Evolutionary conservation across 108 stramenopile genomes (phyloP), one percentile per base, ranked within the genome.

Genomic region (Pseudonitzschia multistriata): DNA sequence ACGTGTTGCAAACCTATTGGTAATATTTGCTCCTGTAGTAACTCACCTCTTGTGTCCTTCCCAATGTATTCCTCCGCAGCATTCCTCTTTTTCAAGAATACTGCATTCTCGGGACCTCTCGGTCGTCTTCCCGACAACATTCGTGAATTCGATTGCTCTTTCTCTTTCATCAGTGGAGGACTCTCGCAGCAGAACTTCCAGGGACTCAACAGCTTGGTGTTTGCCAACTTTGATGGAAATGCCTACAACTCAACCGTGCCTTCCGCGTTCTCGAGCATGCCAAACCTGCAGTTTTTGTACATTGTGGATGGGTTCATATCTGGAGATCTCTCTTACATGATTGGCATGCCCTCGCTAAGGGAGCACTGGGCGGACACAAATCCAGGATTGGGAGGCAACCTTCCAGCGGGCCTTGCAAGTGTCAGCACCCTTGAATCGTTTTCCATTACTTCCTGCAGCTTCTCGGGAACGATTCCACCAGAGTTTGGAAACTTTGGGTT

Each of bases 361-460:
- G 72, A 80, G 55, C 69, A 68, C 55, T 74, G 70, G 73, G 37
- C 66, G 25, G 70, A 80, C 48, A 39, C 40, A n/a, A 81, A 81
- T 65, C 71, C 76, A 35, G 72, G 42, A 22, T 50, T 81, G 15
- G 69, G 54, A 1, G 81, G 74, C 17, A 25, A 63, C 0, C 45
- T 81, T 33, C 79, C 79, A 5, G 62, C 66, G 7, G 49, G 33
- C 3, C 29, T 81, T 67, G 66, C 69, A 15, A 57, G 53, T 4
- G 10, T 75, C 19, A 30, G 17, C 17, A 66, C 65, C 8, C 66
- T 81, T 15, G 45, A 56, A 13, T 78, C 77, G 11, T 68, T 53
- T 27, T 78, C 66, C 22, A 62, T 78, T 34, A 67, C 70, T 15
- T 53, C 66, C 27, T 37, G 45, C 24, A 29, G 33, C 17, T 62